These are phyloP conservation scores for Ustilaginoidea virens DNA, from an alignment of 2,329 filamentous ascomycete species.

Conservation along the genomic window DNA sequence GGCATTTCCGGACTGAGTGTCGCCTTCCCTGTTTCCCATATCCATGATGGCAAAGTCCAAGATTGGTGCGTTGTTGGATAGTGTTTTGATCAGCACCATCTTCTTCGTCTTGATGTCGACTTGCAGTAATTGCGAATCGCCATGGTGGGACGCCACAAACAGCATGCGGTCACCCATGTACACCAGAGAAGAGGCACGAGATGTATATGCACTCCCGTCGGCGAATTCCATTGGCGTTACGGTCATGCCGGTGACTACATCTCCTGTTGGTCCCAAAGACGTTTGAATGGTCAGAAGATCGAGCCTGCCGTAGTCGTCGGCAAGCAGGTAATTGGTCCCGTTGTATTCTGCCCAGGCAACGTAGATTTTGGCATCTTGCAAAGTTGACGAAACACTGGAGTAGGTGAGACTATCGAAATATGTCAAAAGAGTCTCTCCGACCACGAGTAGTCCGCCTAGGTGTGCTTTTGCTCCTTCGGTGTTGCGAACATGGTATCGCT, in stretches of 20 bases:
- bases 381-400: conserved; percentile 43
- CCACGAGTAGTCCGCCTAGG: conserved; percentile 54
- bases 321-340: conserved; percentile 67
- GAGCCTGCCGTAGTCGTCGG: conserved; percentile 77
- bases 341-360: conserved; percentile 85
- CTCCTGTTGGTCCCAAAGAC: conserved; percentile 44
- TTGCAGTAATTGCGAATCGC: conserved; percentile 72
- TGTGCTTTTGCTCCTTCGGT: conserved; percentile 37
- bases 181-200: conserved; percentile 62
- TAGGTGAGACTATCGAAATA: conserved; percentile 73
- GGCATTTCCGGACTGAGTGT: conserved; percentile 61
- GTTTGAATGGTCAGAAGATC: conserved; percentile 72
- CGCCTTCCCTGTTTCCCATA: conserved; percentile 70
- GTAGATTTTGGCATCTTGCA: conserved; percentile 69
- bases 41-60: conserved; percentile 95
- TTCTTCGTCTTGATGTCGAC: conserved; percentile 27
- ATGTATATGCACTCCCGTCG: conserved; percentile 30
- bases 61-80: conserved; percentile 71
- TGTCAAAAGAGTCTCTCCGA: conserved; percentile 67
- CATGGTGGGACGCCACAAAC: conserved; percentile 84
- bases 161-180: conserved; percentile 60
- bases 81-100: conserved; percentile 54
- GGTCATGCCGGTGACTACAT: conserved; percentile 57
- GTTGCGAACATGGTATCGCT: conserved; percentile 45
- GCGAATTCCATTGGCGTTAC: conserved; percentile 31